Percentiles rank a stretch among this genome's conserved stretches.
These are phyloP conservation scores for Scytalidium sp. DNA, from an alignment of 2,329 filamentous ascomycete species.

Conservation along the genomic window DNA sequence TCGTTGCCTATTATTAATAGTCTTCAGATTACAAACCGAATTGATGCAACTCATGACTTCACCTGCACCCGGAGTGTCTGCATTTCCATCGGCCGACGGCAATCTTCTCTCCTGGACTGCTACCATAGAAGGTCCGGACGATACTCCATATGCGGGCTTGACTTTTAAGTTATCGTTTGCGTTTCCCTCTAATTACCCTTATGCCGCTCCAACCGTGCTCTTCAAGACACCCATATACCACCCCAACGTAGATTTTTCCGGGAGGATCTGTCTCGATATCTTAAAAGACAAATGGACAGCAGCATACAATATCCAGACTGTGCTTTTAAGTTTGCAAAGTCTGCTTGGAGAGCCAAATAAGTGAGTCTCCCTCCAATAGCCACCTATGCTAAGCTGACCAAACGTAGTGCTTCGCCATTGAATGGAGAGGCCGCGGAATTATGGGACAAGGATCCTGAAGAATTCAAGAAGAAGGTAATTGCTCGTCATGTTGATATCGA, in stretches of 20 bases:
- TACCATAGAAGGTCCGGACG: constrained; percentile 86
- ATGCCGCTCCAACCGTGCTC: constrained; percentile 83
- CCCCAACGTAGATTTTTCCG: constrained; percentile 96
- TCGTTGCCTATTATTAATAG: constrained; percentile 8
- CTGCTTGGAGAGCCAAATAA: constrained; percentile 97
- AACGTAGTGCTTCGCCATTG: constrained; percentile 76
- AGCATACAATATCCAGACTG: constrained; percentile 93
- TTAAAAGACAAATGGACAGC: constrained; percentile 99
- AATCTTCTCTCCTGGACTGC: constrained; percentile 92
- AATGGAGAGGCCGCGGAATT: constrained; percentile 96
- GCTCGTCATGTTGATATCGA: constrained; percentile 62
- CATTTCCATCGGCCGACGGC: constrained; percentile 86
- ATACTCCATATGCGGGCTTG: constrained; percentile 85
- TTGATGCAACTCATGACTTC: constrained; percentile 98
- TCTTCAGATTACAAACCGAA: constrained; percentile 82
- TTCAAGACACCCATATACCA: constrained; percentile 99
- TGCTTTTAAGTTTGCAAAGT: constrained; percentile 90
- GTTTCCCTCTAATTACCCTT: constrained; percentile 92
- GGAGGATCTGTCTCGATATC: constrained; percentile 95
- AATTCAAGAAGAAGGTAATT: constrained; percentile 78
- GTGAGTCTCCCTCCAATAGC: constrained; percentile 51
- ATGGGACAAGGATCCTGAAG: constrained; percentile 84
- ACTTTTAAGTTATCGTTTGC: constrained; percentile 89
- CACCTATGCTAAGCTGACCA: constrained; percentile 15
- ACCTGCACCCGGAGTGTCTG: constrained; percentile 87